A percentile compares a stretch with the other conserved stretches of the same genome.
These are phyloP conservation scores for Schoenoplectus triqueter DNA, from an alignment of 202 grass and related monocot species.

Conservation along the genomic window DNA sequence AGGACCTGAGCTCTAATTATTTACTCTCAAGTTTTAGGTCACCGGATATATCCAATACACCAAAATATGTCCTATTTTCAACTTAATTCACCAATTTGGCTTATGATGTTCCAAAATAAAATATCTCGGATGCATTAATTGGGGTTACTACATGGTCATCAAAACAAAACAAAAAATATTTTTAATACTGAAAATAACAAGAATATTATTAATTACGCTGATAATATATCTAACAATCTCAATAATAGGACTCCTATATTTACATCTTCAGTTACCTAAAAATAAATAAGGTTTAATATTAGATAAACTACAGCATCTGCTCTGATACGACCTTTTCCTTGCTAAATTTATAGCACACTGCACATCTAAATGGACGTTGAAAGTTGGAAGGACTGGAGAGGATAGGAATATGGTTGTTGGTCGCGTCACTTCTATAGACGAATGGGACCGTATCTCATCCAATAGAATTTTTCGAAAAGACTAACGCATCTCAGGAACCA, in stretches of 20 bases:
- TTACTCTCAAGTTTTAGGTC: neutral
- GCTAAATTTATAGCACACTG: neutral
- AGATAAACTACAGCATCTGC: neutral
- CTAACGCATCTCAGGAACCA: neutral
- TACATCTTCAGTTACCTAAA: neutral
- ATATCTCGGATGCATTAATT: neutral
- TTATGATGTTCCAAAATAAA: no score
- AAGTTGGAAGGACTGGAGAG: neutral
- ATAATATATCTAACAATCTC: neutral
- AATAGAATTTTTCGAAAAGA: neutral
- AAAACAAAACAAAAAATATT: neutral
- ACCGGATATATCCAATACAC: neutral
- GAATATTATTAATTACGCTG: neutral
- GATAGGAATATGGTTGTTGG: neutral
- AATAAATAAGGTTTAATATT: constrained; percentile 6
- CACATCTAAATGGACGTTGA: neutral
- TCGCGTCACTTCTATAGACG: neutral
- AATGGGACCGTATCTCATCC: no score
- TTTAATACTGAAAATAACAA: neutral
- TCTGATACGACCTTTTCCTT: neutral
- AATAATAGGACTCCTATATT: neutral
- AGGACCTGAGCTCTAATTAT: neutral
- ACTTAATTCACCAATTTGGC: no score
- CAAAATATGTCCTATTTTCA: no score
- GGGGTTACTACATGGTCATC: neutral